Conservation (phyloP, 192 early-diverging fungal species). For the Funneliformis geosporum region DNA sequence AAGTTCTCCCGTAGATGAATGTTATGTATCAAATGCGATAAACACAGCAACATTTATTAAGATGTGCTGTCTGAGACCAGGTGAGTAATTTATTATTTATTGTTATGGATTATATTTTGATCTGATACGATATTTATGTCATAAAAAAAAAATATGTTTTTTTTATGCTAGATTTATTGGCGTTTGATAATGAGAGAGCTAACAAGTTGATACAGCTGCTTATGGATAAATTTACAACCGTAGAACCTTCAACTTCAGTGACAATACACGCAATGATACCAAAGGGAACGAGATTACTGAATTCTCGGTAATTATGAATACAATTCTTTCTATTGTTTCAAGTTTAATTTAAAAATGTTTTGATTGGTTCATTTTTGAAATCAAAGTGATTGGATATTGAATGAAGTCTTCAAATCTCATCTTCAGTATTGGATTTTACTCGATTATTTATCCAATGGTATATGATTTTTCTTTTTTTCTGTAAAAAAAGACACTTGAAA, state of each 20-base stretch:
- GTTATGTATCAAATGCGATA: not conserved
- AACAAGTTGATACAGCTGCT: not conserved
- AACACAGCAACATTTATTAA: not conserved
- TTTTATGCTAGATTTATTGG: not conserved
- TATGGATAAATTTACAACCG: not conserved
- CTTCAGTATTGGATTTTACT: not conserved
- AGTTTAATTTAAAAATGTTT: not conserved
- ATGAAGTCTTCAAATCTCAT: not conserved
- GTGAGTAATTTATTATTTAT: not conserved
- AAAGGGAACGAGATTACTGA: not conserved
- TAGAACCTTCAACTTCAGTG: slow-evolving; percentile 3
- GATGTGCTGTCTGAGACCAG: not conserved
- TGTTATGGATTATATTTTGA: not conserved
- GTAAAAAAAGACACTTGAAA: not conserved
- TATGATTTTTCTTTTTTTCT: not conserved
- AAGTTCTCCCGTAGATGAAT: not conserved
- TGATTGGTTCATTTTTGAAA: not conserved
- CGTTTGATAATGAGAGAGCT: not conserved
- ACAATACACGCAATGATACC: slow-evolving; percentile 2
- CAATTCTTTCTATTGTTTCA: not conserved
- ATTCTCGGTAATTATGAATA: not conserved
- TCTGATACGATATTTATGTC: too few species aligned
- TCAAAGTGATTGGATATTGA: not conserved
- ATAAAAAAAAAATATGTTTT: not conserved
- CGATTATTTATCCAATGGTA: slow-evolving; percentile 10